phyloP scores from a whole-genome alignment of 176 grass and related monocot genomes.

The Leersia perrieri region DNA sequence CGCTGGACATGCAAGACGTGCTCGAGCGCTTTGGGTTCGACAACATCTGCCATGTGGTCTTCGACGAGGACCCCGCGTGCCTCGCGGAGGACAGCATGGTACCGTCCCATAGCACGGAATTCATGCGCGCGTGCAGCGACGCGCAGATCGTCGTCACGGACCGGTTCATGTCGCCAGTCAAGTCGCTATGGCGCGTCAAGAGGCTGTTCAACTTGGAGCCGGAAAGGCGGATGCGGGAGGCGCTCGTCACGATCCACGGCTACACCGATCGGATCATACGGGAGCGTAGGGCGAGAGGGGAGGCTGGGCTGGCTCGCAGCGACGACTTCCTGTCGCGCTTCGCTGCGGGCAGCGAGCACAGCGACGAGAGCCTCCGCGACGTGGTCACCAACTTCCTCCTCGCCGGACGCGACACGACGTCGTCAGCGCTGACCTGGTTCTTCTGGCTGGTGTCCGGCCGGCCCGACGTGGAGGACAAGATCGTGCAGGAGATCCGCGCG shows the following conservation, averaged over 20 bases:
- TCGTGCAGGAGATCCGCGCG: conserved; percentile 41
- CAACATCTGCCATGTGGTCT: conserved; percentile 58
- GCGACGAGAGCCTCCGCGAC: conserved; percentile 51
- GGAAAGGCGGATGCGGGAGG: conserved; percentile 38
- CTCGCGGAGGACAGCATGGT: conserved; percentile 24
- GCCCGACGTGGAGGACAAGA: conserved; percentile 46
- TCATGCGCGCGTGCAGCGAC: conserved; percentile 48
- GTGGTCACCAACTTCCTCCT: conserved; percentile 67
- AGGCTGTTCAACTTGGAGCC: conserved; percentile 50
- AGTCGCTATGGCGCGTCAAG: conserved; percentile 54
- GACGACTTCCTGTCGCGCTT: conserved; percentile 67
- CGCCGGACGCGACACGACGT: conserved; percentile 71
- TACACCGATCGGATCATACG: conserved; percentile 44
- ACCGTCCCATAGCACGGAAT: not conserved
- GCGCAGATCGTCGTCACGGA: conserved; percentile 31
- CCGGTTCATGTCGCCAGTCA: conserved; percentile 51
- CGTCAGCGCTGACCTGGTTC: conserved; percentile 75
- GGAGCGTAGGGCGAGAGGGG: conserved; percentile 20
- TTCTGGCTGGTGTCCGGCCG: conserved; percentile 60
- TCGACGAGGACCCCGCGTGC: conserved; percentile 55
- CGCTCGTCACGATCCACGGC: conserved; percentile 37
- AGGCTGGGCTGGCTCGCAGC: not conserved
- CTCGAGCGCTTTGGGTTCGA: conserved; percentile 80
- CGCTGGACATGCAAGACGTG: conserved; percentile 58
- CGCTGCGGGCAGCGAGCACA: conserved; percentile 27